Evolutionary conservation across 2,329 filamentous ascomycete species (phyloP), one percentile per base, ranked within the genome.

Genomic region (Pseudogymnoascus sp.): DNA sequence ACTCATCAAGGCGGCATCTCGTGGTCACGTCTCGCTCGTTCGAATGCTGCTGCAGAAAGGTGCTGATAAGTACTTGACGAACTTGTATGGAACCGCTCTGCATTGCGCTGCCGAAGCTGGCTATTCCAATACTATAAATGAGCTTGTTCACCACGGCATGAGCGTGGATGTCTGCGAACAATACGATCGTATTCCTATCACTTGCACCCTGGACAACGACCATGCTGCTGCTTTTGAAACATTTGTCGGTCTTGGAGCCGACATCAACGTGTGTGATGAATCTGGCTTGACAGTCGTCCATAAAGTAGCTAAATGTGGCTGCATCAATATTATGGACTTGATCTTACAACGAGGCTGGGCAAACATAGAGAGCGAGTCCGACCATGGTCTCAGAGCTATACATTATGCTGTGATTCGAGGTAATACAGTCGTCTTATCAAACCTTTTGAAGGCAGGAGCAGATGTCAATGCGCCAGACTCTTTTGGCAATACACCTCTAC

Each of bases 401-500:
- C 15, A 28, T 47, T 22, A 36, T 62, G 57, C 58, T n/a, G 57
- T 36, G 11, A 58, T 30, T 61, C 22, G 35, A 38, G 43, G 18
- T 50, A 35, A 41, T 22, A 20, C 18, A 20, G 18, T 5, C 18
- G 38, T 41, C 38, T 41, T 41, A 18, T 18, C 38, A 20, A 41
- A 41, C 4, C 38, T 41, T 61, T n/a, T 33, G 12, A n/a, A 20
- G 28, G 59, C 36, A 57, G 22, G 33, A 53, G 39, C 35, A 20
- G 36, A 57, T 11, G 15, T 22, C 37, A 37, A 61, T 39, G 25
- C 38, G 22, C 9, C 12, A 14, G 59, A 63, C n/a, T 61, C n/a
- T 38, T 60, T 58, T 22, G 62, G 60, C 12, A 64, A 64, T 62
- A 62, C 60, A 18, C 39, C 33, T 28, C 60, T 64, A 12, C 60